These are phyloP conservation scores for Macrophomina tecta DNA, from an alignment of 2,329 filamentous ascomycete genomes.

Conservation along the genomic window DNA sequence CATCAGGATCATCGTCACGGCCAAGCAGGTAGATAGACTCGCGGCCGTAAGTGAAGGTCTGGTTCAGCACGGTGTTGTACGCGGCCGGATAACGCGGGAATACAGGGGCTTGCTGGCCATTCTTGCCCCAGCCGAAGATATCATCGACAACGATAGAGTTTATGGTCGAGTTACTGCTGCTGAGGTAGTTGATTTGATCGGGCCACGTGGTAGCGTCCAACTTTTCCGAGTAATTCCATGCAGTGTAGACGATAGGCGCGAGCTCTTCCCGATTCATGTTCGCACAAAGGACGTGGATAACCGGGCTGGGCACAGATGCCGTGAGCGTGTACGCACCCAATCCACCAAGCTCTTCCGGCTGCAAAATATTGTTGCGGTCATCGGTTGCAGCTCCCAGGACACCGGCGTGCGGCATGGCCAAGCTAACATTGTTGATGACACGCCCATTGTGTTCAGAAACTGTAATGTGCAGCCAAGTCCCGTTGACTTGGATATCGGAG, in stretches of 20 bases:
- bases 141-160: constrained; percentile 64
- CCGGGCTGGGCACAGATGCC: constrained; percentile 73
- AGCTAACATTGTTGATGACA: constrained; percentile 75
- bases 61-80: constrained; percentile 65
- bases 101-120: constrained; percentile 60
- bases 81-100: constrained; percentile 60
- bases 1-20: constrained; percentile 35
- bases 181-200: constrained; percentile 25
- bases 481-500: constrained; percentile 74
- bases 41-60: constrained; percentile 42
- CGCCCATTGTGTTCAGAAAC: constrained; percentile 62
- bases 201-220: constrained; percentile 38
- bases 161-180: constrained; percentile 21
- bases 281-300: constrained; percentile 74
- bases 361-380: constrained; percentile 68
- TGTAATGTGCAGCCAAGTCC: constrained; percentile 70
- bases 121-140: constrained; percentile 71
- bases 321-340: constrained; percentile 71
- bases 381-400: constrained; percentile 70
- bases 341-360: constrained; percentile 65
- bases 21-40: constrained; percentile 70
- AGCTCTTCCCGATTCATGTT: constrained; percentile 68
- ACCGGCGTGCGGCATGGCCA: constrained; percentile 77
- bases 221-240: constrained; percentile 58
- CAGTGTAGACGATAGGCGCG: constrained; percentile 66